Base-by-base conservation (phyloP, 108 stramenopile species). In the Fistulifera pelliculosa region DNA sequence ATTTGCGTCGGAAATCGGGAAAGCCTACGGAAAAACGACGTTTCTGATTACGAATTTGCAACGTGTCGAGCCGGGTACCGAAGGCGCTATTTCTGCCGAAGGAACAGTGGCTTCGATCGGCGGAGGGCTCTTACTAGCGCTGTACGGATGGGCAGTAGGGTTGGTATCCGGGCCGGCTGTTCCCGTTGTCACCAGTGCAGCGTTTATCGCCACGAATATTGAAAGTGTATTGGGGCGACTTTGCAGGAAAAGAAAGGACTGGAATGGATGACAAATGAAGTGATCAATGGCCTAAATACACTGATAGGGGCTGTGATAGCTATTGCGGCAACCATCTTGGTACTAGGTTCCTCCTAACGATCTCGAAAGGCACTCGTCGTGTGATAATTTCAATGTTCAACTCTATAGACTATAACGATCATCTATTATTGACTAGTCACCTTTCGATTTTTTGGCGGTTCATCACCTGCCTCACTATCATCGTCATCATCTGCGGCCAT, bases 1-100 rank as follows among this genome's bases (percentile, higher is more conserved):
- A 0, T 94, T 96, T 65, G 94, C 94, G n/a, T 87, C 85, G 8
- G 95, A 98, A 61, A 87, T 98, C 47, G 94, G 94, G 15, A 96
- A 93, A 59, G 96, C 93, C 0, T 97, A 89, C 71, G 94, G 96
- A 12, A 92, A 87, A 57, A 87, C 82, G 1, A 96, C 95, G 0
- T 98, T 90, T 69, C 68, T 95, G 11, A 95, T 96, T 52, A 95
- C 94, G 2, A 94, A 88, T 1, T 56, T 98, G 8, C 71, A 84
- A 63, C 74, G 82, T 3, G 94, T 94, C 0, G 69, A 78, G 18
- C 76, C 90, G 0, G 96, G 96, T 17, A 95, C 94, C 1, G 96
- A 98, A 62, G 96, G 96, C 1, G 91, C 91, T 10, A 64, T 95
- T 19, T 85, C 81, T 19, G 49, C 40, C 0, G 96, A 98, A 62